Conservation (phyloP, 2,329 filamentous ascomycete genomes). For the Talaromyces sp. region DNA sequence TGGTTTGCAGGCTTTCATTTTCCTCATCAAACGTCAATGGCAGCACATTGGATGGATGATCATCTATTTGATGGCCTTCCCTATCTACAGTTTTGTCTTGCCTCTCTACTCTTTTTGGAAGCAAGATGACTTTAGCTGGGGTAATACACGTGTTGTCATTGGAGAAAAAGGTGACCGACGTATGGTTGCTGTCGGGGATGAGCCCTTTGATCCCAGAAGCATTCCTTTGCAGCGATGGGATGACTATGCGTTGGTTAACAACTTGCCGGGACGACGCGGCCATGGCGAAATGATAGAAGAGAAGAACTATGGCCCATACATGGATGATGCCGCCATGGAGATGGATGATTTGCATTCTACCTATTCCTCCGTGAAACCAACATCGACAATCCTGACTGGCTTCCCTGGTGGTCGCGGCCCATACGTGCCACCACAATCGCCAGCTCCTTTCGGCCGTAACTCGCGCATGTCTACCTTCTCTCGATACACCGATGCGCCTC, state of each 20-base stretch:
- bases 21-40: constrained; percentile 96
- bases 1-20: constrained; percentile 91
- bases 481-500: constrained; percentile 59
- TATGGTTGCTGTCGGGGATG: constrained; percentile 76
- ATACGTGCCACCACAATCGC: constrained; percentile 80
- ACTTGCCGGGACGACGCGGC: constrained; percentile 84
- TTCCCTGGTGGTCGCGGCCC: constrained; percentile 61
- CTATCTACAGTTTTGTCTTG: constrained; percentile 84
- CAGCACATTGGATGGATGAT: constrained; percentile 99
- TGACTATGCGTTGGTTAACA: constrained; percentile 83
- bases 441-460: constrained; percentile 64
- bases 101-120: constrained; percentile 99
- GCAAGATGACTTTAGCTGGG: constrained; percentile 98
- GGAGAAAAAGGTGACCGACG: constrained; percentile 89
- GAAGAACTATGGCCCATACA: constrained; percentile 55
- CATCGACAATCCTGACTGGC: constrained; percentile 80
- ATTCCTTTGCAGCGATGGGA: constrained; percentile 97
- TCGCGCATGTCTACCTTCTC: constrained; percentile 67
- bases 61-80: constrained; percentile 93
- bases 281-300: constrained; percentile 59
- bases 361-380: constrained; percentile 84
- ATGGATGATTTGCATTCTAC: constrained; percentile 98
- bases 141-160: constrained; percentile 95
- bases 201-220: constrained; percentile 82
- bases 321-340: constrained; percentile 72